Conservation (phyloP, 2,329 filamentous ascomycete species). For the Fusarium odoratissimum region DNA sequence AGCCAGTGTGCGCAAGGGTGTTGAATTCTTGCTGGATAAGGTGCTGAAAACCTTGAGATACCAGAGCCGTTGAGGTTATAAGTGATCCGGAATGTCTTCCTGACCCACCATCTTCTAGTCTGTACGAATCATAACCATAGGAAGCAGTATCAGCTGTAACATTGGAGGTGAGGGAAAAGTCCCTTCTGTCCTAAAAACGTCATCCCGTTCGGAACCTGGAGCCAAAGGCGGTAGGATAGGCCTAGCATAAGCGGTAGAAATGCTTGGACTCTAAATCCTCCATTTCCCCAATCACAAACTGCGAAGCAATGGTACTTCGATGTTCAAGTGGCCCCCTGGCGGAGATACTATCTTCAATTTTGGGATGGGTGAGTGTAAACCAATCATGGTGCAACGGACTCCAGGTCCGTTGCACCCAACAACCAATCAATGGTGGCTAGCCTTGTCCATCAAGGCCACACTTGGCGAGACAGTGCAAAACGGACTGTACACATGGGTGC, state of each 20-base stretch:
- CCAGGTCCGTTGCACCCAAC: background rate
- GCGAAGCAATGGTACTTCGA: background rate
- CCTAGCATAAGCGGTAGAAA: background rate
- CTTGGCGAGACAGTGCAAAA: conserved; percentile 16
- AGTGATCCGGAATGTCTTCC: background rate
- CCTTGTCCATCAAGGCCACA: background rate
- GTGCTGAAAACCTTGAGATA: background rate
- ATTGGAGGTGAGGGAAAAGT: background rate
- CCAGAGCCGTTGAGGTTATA: background rate
- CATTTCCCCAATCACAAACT: background rate
- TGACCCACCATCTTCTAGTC: background rate
- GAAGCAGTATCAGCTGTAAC: background rate
- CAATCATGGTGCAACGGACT: background rate
- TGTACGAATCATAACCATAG: background rate
- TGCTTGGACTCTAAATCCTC: background rate
- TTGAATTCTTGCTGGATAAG: background rate
- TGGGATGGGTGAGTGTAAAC: background rate
- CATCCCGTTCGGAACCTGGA: background rate
- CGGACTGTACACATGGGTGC: background rate
- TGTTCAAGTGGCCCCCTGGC: background rate
- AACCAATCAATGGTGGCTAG: background rate
- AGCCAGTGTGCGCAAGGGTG: background rate
- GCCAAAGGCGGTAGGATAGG: background rate
- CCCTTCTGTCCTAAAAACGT: background rate
- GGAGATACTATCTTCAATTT: background rate